A percentile compares a stretch with the other conserved stretches of the same genome.
These are phyloP conservation scores for Colletotrichum spaethianum DNA, from an alignment of 2,329 filamentous ascomycete species.

Conservation along the genomic window DNA sequence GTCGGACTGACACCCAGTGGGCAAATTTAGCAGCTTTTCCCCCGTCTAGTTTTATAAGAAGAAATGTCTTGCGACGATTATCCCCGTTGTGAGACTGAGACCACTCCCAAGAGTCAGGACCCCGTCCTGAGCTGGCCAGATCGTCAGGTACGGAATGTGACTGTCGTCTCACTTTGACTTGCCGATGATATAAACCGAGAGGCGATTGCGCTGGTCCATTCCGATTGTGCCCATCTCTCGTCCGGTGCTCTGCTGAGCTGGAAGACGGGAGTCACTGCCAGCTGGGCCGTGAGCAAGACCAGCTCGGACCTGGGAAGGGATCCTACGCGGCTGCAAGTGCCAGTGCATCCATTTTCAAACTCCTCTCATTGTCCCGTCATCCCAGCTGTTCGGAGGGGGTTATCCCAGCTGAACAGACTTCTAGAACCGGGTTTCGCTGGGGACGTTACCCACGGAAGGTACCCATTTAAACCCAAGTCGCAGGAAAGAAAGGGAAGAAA, in stretches of 20 bases:
- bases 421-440: slow-evolving; percentile 19
- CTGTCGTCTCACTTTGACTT: slow-evolving; percentile 30
- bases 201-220: slow-evolving; percentile 29
- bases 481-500: not conserved
- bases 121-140: slow-evolving; percentile 32
- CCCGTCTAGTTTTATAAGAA: slow-evolving; percentile 4
- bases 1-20: not conserved
- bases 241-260: slow-evolving; percentile 11
- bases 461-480: not conserved
- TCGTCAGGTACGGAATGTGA: slow-evolving; percentile 42
- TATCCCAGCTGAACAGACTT: slow-evolving; percentile 25
- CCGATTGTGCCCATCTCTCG: slow-evolving; percentile 16
- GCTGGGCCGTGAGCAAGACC: slow-evolving; percentile 3
- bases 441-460: slow-evolving; percentile 6
- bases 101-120: slow-evolving; percentile 22
- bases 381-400: slow-evolving; percentile 2
- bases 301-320: not conserved
- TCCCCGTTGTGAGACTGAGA: slow-evolving; percentile 33
- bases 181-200: slow-evolving; percentile 31
- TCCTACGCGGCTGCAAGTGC: not conserved
- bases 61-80: slow-evolving; percentile 36
- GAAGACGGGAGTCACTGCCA: not conserved
- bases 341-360: slow-evolving; percentile 2
- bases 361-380: slow-evolving; percentile 22
- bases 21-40: slow-evolving; percentile 2